A percentile compares a stretch with the other conserved stretches of the same genome.
These are phyloP conservation scores for Drechslerella stenobrocha DNA, from an alignment of 2,329 filamentous ascomycete genomes.

Conservation along the genomic window DNA sequence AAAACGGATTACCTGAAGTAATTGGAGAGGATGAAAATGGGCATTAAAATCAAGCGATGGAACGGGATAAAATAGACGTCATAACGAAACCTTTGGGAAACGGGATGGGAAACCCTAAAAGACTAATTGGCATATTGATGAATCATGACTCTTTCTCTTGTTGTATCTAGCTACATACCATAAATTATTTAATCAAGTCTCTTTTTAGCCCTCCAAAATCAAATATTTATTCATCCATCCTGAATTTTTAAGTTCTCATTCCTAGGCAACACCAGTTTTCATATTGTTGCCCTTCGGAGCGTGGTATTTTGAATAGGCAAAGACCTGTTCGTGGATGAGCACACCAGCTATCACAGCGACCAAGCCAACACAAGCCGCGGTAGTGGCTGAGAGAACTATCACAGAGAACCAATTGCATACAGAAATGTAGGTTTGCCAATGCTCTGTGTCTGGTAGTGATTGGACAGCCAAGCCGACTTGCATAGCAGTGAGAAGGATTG, in stretches of 20 bases:
- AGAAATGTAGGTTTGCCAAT: neutral
- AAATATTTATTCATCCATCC: too few relatives aligned
- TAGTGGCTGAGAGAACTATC: neutral
- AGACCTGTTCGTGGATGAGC: neutral
- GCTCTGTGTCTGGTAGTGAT: neutral
- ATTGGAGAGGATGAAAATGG: too few relatives aligned
- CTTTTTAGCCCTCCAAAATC: too few relatives aligned
- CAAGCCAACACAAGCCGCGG: neutral
- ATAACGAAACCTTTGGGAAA: too few relatives aligned
- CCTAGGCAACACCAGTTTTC: neutral
- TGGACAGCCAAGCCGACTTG: constrained; percentile 17
- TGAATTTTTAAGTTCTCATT: too few relatives aligned
- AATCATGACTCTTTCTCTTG: too few relatives aligned
- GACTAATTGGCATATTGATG: too few relatives aligned
- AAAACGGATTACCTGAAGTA: neutral
- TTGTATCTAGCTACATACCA: too few relatives aligned
- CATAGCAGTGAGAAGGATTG: constrained; percentile 26
- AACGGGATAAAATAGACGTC: neutral
- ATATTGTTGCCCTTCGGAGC: neutral
- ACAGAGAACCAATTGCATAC: neutral
- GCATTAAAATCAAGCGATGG: neutral
- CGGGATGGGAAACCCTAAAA: too few relatives aligned
- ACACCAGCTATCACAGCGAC: neutral
- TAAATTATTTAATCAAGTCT: too few relatives aligned
- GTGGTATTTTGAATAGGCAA: neutral